phyloP scores from a whole-genome alignment of 805 yeast genomes.

The Pichia membranifaciens region DNA sequence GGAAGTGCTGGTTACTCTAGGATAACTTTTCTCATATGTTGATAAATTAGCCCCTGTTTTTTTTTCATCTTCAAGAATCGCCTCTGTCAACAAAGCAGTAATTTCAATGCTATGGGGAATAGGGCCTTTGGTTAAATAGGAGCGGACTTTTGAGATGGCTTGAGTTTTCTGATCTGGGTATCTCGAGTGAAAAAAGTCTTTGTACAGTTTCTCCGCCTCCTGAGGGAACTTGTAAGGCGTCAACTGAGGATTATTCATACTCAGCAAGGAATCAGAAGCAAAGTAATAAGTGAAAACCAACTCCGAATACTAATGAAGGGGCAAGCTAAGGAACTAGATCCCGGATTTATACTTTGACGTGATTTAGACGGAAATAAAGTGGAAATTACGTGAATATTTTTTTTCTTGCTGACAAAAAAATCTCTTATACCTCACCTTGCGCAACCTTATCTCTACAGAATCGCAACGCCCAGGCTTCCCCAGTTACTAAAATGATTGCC shows the following conservation, averaged over 20 bases:
- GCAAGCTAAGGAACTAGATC: no score
- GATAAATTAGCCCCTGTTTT: constrained; percentile 6
- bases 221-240: constrained; percentile 32
- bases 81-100: constrained; percentile 54
- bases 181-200: constrained; percentile 42
- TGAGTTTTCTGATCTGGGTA: constrained; percentile 31
- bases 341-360: no score
- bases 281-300: no score
- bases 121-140: constrained; percentile 53
- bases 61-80: constrained; percentile 37
- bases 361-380: neutral
- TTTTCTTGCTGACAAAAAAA: no score
- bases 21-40: neutral
- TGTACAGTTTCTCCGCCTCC: constrained; percentile 42
- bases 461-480: no score
- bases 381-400: no score
- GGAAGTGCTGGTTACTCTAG: neutral
- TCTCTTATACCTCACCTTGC: no score
- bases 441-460: no score
- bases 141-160: constrained; percentile 49
- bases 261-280: neutral
- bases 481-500: no score
- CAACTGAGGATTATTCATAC: constrained; percentile 24
- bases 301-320: no score
- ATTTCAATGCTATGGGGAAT: constrained; percentile 69